Evolutionary conservation across 495 filamentous ascomycete genomes (phyloP).

Genomic region (Aspergillus nidulans): DNA sequence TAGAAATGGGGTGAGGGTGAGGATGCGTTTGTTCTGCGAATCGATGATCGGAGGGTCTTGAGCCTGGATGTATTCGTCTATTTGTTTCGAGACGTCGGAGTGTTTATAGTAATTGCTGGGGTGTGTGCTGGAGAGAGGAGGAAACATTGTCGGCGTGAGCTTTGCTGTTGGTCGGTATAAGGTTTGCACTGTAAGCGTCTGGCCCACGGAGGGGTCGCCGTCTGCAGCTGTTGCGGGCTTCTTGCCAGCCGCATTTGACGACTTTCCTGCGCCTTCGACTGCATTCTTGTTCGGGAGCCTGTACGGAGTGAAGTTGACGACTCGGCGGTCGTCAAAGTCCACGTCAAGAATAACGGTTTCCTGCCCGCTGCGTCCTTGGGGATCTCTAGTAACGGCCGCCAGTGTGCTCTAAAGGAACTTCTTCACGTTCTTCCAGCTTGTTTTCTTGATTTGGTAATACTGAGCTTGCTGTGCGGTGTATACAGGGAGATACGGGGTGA

Average conservation of each 20-base stretch:
- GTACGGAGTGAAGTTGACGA: conserved; percentile 60
- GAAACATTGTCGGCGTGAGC: conserved; percentile 52
- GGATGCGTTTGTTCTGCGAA: conserved; percentile 57
- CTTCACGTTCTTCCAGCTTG: conserved; percentile 68
- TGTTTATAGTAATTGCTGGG: conserved; percentile 51
- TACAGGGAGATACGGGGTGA: conserved; percentile 64
- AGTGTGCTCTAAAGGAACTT: conserved; percentile 74
- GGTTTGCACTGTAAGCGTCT: conserved; percentile 50
- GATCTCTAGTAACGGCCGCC: conserved; percentile 53
- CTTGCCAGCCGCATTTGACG: conserved; percentile 30
- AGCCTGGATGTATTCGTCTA: conserved; percentile 43
- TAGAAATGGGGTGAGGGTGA: conserved; percentile 59
- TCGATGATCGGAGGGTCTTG: conserved; percentile 55
- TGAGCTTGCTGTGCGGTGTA: conserved; percentile 51
- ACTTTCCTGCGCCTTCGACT: conserved; percentile 31
- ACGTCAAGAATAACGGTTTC: conserved; percentile 65
- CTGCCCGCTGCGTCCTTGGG: conserved; percentile 61
- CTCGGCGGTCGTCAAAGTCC: conserved; percentile 54
- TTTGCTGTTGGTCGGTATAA: conserved; percentile 55
- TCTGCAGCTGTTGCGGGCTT: conserved; percentile 35
- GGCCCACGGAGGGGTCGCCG: conserved; percentile 51
- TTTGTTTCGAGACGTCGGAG: conserved; percentile 35
- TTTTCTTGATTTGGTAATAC: conserved; percentile 67
- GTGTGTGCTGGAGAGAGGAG: conserved; percentile 35
- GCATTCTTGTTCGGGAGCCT: conserved; percentile 46